Base-by-base conservation (phyloP, 495 filamentous ascomycete species). In the Lasiosphaeria miniovina region DNA sequence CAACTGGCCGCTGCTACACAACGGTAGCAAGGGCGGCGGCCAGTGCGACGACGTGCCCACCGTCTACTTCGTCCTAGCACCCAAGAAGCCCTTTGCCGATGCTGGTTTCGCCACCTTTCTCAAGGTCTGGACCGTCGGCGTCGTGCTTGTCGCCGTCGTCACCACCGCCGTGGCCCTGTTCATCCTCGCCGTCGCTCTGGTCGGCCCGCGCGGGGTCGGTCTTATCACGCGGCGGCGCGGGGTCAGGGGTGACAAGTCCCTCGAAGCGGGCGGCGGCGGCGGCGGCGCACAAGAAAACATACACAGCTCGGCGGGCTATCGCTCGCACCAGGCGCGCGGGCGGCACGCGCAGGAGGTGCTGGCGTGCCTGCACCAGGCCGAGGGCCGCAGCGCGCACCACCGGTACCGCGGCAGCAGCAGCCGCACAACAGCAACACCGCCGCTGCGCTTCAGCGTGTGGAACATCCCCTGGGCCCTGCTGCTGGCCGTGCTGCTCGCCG, bases 41-140 rank as follows among this genome's bases (percentile, higher is more conserved):
- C 15, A 17, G 8, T 71, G 68, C 60, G 60, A 68, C 60, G 49
- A 67, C 43, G 61, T 66, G 3, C 64, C 64, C n/a, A 71, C 66
- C n/a, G 66, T 71, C 8, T 68, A 67, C 48, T 71, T 71, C 8
- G 66, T 71, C 14, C 46, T 71, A 4, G 66, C 66, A 4, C 64
- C 66, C 32, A 68, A 71, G 54, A 71, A 68, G 49, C 68, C 66
- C 1, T 71, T 68, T 24, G 51, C 41, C 50, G 66, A 68, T 34
- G 3, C 36, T 2, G 59, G 65, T 0, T 71, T 71, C 49, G 57
- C 40, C 12, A 59, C 54, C 6, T 71, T 71, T 43, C 54, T 71
- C 33, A 43, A 61, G 6, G 50, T 71, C 11, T 71, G 68, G 68
- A 70, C 68, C 6, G 65, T 70, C 3, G 65, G 65, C n/a, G 65